Evolutionary conservation across 2,329 filamentous ascomycete species (phyloP).

Genomic region (Ceratocystis albifundus): DNA sequence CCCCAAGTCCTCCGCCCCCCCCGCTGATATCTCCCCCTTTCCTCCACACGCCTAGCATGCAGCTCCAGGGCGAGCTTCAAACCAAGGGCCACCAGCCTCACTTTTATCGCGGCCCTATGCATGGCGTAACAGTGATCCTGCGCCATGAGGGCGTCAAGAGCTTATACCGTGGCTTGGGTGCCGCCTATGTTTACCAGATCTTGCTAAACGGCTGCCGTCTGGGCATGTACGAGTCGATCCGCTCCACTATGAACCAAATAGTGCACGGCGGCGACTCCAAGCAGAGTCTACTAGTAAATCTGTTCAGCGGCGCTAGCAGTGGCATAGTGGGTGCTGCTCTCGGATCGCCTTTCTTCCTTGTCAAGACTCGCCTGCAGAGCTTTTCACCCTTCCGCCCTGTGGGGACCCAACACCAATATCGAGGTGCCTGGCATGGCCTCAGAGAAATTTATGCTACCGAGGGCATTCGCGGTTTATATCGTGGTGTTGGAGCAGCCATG

Average conservation of each 20-base stretch:
- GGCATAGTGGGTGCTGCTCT: conserved; percentile 86
- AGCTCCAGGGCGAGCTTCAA: conserved; percentile 91
- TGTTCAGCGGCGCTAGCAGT: conserved; percentile 80
- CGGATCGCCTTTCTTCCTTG: conserved; percentile 91
- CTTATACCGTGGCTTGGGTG: conserved; percentile 78
- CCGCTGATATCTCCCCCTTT: conserved; percentile 16
- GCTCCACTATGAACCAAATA: conserved; percentile 54
- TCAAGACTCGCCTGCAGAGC: conserved; percentile 92
- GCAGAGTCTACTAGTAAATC: conserved; percentile 82
- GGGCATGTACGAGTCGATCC: conserved; percentile 94
- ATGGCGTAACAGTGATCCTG: conserved; percentile 81
- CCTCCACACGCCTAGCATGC: conserved; percentile 49
- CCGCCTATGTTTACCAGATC: conserved; percentile 92
- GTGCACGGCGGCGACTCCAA: conserved; percentile 60
- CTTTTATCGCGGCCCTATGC: conserved; percentile 81
- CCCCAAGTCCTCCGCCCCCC: not conserved
- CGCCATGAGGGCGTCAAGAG: conserved; percentile 79
- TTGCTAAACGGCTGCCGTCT: conserved; percentile 92
- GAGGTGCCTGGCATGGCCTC: conserved; percentile 73
- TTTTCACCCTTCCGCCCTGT: conserved; percentile 87
- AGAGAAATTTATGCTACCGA: conserved; percentile 65
- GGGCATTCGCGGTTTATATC: conserved; percentile 71
- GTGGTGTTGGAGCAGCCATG: conserved; percentile 87
- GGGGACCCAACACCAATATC: conserved; percentile 91
- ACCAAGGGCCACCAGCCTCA: conserved; percentile 72